phyloP scores from a whole-genome alignment of 2,329 filamentous ascomycete species.

The Chrysoporthe cubensis region DNA sequence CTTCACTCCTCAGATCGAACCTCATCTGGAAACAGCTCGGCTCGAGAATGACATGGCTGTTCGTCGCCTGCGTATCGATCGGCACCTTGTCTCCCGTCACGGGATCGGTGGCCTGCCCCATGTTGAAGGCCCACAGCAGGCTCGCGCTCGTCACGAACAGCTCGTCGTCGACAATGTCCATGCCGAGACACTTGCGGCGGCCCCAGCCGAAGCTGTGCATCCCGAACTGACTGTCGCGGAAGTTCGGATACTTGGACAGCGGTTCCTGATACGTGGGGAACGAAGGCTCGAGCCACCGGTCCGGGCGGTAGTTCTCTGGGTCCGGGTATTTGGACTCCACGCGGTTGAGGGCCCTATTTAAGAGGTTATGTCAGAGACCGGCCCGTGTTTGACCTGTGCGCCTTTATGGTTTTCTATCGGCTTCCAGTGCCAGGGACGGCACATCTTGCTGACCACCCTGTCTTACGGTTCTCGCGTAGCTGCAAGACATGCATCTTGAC shows the following conservation, averaged over 20 bases:
- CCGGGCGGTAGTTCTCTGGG: conserved; percentile 64
- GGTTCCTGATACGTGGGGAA: conserved; percentile 70
- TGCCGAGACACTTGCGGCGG: conserved; percentile 64
- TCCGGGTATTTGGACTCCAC: conserved; percentile 64
- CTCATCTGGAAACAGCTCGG: conserved; percentile 51
- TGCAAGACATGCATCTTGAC: background rate
- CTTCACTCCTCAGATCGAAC: conserved; percentile 46
- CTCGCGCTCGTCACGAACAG: conserved; percentile 54
- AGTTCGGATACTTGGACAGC: conserved; percentile 64
- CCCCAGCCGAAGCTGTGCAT: conserved; percentile 70
- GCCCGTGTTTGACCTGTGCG: conserved; percentile 8
- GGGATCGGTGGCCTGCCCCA: conserved; percentile 45
- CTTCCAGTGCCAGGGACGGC: background rate
- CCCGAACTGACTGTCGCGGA: conserved; percentile 56
- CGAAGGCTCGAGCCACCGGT: conserved; percentile 64
- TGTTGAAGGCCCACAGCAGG: conserved; percentile 55
- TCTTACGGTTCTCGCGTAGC: background rate
- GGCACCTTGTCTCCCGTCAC: conserved; percentile 46
- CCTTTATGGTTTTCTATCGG: background rate
- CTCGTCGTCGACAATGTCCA: conserved; percentile 65
- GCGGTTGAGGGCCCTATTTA: conserved; percentile 58
- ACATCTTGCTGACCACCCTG: conserved; percentile 1
- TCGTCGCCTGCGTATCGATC: conserved; percentile 55
- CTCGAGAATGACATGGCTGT: conserved; percentile 58
- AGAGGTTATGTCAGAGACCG: background rate